Conservation (phyloP, 129 eudicot genomes). For the carrot (Daucus carota) region DNA sequence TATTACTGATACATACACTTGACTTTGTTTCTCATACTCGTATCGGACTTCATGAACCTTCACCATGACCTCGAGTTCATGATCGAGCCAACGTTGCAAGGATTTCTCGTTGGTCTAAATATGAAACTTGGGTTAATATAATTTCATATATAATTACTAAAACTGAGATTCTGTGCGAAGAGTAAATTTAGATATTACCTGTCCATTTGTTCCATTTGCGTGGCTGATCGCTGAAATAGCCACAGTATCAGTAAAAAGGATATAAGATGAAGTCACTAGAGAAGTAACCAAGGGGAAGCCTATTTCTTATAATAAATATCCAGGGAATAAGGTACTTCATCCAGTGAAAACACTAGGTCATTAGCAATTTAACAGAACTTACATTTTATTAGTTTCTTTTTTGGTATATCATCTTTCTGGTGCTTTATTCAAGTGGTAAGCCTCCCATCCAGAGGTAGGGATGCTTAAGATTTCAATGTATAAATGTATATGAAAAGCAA, state of each 20-base stretch:
- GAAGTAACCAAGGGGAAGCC: background rate
- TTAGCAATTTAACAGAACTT: background rate
- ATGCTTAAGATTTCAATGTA: background rate
- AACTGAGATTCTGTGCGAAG: conserved; percentile 14
- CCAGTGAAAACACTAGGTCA: background rate
- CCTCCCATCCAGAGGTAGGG: background rate
- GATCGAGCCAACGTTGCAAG: conserved; percentile 97
- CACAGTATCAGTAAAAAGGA: conserved; percentile 13
- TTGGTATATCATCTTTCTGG: background rate
- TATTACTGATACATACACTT: conserved; percentile 63
- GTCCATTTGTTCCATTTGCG: conserved; percentile 73
- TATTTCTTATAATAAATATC: background rate
- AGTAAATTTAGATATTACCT: conserved; percentile 33
- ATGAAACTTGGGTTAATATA: conserved; percentile 9
- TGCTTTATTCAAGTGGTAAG: background rate
- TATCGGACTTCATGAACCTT: conserved; percentile 95
- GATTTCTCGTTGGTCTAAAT: conserved; percentile 83
- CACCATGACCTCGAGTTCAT: conserved; percentile 97
- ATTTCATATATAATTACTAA: conserved; percentile 2
- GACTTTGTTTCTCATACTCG: conserved; percentile 97
- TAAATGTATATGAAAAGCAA: conserved; percentile 8
- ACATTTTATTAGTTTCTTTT: background rate
- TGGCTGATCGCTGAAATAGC: conserved; percentile 50
- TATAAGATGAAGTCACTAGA: conserved; percentile 1
- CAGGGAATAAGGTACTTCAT: background rate